phyloP scores from a whole-genome alignment of 176 grass and related monocot genomes.

The Panicum miliaceum region DNA sequence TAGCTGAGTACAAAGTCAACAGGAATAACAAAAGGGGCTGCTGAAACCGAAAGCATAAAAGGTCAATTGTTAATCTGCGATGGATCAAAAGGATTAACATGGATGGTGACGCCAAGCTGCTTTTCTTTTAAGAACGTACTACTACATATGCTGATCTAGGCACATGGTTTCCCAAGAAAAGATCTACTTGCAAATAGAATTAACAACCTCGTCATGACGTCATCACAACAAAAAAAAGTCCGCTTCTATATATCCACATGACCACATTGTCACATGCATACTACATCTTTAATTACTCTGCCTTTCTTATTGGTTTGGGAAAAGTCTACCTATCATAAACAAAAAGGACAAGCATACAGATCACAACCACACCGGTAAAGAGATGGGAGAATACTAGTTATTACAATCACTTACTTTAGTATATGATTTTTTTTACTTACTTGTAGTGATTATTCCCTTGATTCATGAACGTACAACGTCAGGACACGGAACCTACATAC shows the following conservation, averaged over 20 bases:
- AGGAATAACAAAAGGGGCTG: background rate
- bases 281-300: background rate
- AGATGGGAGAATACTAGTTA: background rate
- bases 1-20: background rate
- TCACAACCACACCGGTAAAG: background rate
- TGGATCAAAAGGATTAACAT: background rate
- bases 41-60: background rate
- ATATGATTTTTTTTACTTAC: background rate
- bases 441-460: background rate
- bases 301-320: background rate
- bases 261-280: background rate
- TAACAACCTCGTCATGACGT: conserved; percentile 4
- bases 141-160: background rate
- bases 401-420: background rate
- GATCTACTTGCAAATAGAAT: conserved; percentile 6
- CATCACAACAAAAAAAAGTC: background rate
- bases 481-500: background rate
- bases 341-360: background rate
- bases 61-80: background rate
- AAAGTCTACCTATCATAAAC: background rate
- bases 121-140: background rate
- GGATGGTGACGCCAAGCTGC: conserved; percentile 4
- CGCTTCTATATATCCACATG: background rate
- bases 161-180: conserved; percentile 10
- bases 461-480: background rate